Percentiles rank a stretch among this genome's conserved stretches.
These are phyloP conservation scores for Hortiboletus flavorubellus DNA, from an alignment of 768 basidiomycete species.

Conservation along the genomic window DNA sequence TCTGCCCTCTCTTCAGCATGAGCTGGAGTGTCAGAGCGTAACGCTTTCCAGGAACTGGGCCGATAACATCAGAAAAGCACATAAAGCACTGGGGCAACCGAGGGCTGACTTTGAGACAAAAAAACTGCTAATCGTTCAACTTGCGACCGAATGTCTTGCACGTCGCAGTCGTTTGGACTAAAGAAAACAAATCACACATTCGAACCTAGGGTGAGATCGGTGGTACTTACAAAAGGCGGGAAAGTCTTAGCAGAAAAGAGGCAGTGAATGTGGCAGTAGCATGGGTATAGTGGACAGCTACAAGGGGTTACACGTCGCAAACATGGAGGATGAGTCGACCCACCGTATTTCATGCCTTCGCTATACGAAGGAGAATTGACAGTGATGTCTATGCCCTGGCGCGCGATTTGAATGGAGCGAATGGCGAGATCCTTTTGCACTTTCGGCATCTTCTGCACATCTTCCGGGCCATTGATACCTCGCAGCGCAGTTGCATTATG, in stretches of 20 bases:
- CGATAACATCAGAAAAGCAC: constrained; percentile 7
- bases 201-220: neutral
- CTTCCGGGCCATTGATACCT: constrained; percentile 81
- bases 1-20: constrained; percentile 78
- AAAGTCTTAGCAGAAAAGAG: constrained; percentile 81
- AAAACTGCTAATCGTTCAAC: constrained; percentile 76
- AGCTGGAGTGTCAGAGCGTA: constrained; percentile 88
- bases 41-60: constrained; percentile 83
- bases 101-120: constrained; percentile 69
- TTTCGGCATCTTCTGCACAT: constrained; percentile 78
- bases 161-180: constrained; percentile 82
- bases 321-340: constrained; percentile 17
- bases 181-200: neutral
- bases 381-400: constrained; percentile 79
- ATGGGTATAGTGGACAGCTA: constrained; percentile 89
- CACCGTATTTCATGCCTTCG: constrained; percentile 91
- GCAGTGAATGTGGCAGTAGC: constrained; percentile 93
- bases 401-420: constrained; percentile 79
- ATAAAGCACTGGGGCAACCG: neutral
- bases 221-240: constrained; percentile 77
- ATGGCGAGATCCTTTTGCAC: constrained; percentile 78
- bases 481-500: constrained; percentile 81
- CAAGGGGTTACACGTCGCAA: constrained; percentile 1
- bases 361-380: constrained; percentile 80
- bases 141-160: constrained; percentile 65